These are phyloP conservation scores for Stevia rebaudiana DNA, from an alignment of 140 eudicot genomes.

Conservation along the genomic window DNA sequence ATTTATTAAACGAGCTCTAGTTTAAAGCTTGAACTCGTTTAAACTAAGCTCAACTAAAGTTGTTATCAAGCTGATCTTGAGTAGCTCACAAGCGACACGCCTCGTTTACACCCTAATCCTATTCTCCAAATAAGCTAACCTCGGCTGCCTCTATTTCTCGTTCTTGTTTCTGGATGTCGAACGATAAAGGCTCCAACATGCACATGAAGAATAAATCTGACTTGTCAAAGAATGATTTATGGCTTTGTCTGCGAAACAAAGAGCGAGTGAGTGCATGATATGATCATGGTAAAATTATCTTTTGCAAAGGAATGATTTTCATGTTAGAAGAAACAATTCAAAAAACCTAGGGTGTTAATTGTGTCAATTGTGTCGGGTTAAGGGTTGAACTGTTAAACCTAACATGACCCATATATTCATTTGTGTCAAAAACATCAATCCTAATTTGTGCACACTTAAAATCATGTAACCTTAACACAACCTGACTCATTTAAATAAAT, in stretches of 20 bases:
- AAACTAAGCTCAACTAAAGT: too few relatives aligned
- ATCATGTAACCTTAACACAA: background rate
- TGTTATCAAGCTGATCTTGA: too few relatives aligned
- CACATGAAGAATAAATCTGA: constrained; percentile 86
- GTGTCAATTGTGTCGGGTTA: background rate
- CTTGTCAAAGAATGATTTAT: constrained; percentile 70
- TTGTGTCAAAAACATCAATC: background rate
- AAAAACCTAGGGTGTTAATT: background rate
- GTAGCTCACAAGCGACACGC: too few relatives aligned
- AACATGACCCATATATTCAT: background rate
- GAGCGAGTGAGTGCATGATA: background rate
- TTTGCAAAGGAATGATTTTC: background rate
- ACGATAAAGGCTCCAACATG: constrained; percentile 74
- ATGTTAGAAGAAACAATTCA: background rate
- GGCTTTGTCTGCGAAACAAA: constrained; percentile 68
- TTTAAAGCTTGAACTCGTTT: too few relatives aligned
- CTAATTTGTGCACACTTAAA: background rate
- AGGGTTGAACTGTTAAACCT: background rate
- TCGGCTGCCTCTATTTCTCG: constrained; percentile 83
- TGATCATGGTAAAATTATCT: background rate
- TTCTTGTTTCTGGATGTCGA: constrained; percentile 66
- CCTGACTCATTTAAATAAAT: background rate
- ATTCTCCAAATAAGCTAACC: constrained; percentile 32
- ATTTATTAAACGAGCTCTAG: too few relatives aligned
- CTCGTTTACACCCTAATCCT: background rate